Percentiles rank a stretch among this genome's conserved stretches.
These are phyloP conservation scores for Dalbergia oliveri DNA, from an alignment of 306 rosid species.

Conservation along the genomic window DNA sequence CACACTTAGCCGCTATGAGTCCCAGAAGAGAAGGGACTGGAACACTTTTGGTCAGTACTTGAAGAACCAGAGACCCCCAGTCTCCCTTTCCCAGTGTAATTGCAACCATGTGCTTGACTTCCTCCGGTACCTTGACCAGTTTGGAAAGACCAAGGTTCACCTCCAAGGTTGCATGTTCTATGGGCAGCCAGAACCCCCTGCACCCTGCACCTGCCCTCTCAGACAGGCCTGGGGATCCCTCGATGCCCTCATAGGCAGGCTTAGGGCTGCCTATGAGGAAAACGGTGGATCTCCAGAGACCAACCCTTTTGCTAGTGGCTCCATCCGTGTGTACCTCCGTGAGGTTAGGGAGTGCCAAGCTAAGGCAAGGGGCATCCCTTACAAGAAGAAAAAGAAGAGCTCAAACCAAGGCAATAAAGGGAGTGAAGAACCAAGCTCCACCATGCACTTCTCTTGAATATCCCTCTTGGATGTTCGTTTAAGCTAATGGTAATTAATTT, in stretches of 20 bases:
- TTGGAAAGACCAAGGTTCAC: conserved; percentile 97
- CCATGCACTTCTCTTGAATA: conserved; percentile 62
- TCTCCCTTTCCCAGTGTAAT: conserved; percentile 80
- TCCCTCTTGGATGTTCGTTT: conserved; percentile 24
- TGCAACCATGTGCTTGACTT: conserved; percentile 89
- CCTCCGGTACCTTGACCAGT: conserved; percentile 88
- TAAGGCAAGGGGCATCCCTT: conserved; percentile 95
- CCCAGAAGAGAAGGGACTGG: conserved; percentile 97
- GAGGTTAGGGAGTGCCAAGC: conserved; percentile 95
- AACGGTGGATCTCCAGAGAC: conserved; percentile 82
- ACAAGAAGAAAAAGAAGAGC: conserved; percentile 93
- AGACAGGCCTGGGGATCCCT: conserved; percentile 98
- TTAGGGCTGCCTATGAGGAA: conserved; percentile 97
- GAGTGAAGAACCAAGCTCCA: conserved; percentile 53
- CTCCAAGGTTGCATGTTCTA: conserved; percentile 87
- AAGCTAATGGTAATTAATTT: conserved; percentile 51
- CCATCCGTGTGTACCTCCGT: conserved; percentile 84
- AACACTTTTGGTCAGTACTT: conserved; percentile 95
- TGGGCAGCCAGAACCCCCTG: conserved; percentile 96
- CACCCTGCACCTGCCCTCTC: conserved; percentile 96
- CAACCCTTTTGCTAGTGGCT: conserved; percentile 85
- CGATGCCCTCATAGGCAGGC: conserved; percentile 91
- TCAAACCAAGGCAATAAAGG: conserved; percentile 45
- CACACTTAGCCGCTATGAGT: conserved; percentile 90
- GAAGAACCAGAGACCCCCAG: conserved; percentile 90